Base-by-base conservation (phyloP, 2,329 filamentous ascomycete species). In the Trichoderma gracile region DNA sequence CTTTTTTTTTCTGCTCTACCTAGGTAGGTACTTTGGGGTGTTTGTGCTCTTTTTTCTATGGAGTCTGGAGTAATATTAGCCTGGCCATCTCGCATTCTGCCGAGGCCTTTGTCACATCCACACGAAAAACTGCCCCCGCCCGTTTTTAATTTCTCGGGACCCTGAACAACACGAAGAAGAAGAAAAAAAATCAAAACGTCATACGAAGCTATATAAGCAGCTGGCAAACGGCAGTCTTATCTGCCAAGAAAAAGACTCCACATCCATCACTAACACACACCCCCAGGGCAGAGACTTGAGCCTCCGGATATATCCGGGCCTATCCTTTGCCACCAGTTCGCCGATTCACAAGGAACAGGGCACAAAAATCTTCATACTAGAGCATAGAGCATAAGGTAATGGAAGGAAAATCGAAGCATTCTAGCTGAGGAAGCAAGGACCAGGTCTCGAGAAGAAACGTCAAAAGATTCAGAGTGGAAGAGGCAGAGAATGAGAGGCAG, bases 261-360 rank as follows among this genome's bases (percentile, higher is more conserved):
- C 42, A 17, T 3, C 14, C 6, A 21, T 1, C 1, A 30, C 47
- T 21, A 38, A 49, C 33, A 38, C 33, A 38, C 33, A 47, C 43
- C 23, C 27, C 43, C 45, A 59, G 58, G 58, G 58, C 58, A 54
- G 53, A 38, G 45, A 54, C 19, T 62, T 62, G 58, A 62, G 58
- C 49, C 58, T 38, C 49, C 58, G 58, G 58, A 62, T 62, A 62
- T 62, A 62, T 62, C 58, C 58, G 58, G 47, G 40, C 49, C 23
- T 46, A 49, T 38, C 40, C 58, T 42, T 33, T 25, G 33, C 33
- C 33, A 38, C 33, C 10, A 38, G 10, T 12, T 14, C 33, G 33
- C 33, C 33, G 25, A 62, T 46, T 42, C n/a, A 53, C 40, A 42
- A 53, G 45, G 58, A 25, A 52, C 49, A n/a, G 42, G 42, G 17